phyloP scores from a whole-genome alignment of 192 early-diverging fungal genomes.

The Anaeromyces robustus region DNA sequence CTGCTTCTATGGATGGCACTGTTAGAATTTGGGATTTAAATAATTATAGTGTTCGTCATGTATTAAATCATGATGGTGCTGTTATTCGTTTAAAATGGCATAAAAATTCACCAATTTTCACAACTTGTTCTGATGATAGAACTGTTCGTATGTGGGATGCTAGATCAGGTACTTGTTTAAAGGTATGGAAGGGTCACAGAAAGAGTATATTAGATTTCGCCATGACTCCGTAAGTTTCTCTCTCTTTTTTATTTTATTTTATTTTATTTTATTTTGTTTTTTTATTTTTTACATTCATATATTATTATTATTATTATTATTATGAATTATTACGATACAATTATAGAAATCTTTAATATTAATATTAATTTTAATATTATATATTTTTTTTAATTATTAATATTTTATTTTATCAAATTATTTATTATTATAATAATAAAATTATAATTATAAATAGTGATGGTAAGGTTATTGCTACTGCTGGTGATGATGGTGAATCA shows the following conservation, averaged over 20 bases:
- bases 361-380: no score
- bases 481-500: neutral
- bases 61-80: conserved; percentile 68
- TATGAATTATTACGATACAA: no score
- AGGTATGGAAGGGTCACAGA: conserved; percentile 67
- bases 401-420: no score
- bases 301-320: no score
- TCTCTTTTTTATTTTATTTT: neutral
- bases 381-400: no score
- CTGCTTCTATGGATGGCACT: conserved; percentile 73
- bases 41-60: conserved; percentile 63
- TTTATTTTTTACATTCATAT: no score
- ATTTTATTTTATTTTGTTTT: no score
- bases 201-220: conserved; percentile 74
- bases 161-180: conserved; percentile 64
- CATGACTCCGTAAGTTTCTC: conserved; percentile 24
- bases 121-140: conserved; percentile 61
- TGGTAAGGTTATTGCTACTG: neutral
- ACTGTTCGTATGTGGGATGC: conserved; percentile 82
- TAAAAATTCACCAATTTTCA: conserved; percentile 47
- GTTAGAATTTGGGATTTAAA: conserved; percentile 87
- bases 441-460: neutral
- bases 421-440: neutral
- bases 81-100: conserved; percentile 67
- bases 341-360: no score